Percentiles rank a stretch among this genome's conserved stretches.
Evolutionary conservation across 2,329 filamentous ascomycete genomes (phyloP).

Genomic region (Gyromitra esculenta): DNA sequence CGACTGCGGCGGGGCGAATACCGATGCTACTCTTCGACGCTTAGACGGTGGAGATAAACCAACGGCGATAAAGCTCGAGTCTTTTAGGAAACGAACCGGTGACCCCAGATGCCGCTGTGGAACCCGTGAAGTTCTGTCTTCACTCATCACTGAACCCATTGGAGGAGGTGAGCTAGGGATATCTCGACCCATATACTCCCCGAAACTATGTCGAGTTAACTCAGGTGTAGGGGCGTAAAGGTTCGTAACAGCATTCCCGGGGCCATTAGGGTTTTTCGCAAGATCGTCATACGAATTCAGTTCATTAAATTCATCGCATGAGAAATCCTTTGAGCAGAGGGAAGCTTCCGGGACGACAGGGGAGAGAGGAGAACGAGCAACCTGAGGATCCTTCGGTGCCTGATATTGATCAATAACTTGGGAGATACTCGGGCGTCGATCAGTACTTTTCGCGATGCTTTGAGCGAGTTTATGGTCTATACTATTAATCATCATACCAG

Average conservation of each 20-base stretch:
- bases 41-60: background rate
- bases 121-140: background rate
- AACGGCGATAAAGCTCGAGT: background rate
- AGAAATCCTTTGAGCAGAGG: background rate
- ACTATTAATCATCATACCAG: conserved; percentile 8
- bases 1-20: background rate
- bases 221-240: background rate
- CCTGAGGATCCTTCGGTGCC: background rate
- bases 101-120: background rate
- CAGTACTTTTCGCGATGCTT: background rate
- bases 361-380: background rate
- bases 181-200: background rate
- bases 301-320: background rate
- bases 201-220: background rate
- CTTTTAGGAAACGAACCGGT: background rate
- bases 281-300: background rate
- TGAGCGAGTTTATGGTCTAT: background rate
- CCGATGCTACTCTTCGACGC: background rate
- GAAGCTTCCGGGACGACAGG: background rate
- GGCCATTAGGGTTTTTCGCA: background rate
- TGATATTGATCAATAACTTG: background rate
- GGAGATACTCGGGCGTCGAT: background rate
- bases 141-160: background rate
- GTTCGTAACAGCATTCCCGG: background rate
- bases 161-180: background rate